These are phyloP conservation scores for Trichosanthes truncata DNA, from an alignment of 306 rosid species.

Conservation along the genomic window DNA sequence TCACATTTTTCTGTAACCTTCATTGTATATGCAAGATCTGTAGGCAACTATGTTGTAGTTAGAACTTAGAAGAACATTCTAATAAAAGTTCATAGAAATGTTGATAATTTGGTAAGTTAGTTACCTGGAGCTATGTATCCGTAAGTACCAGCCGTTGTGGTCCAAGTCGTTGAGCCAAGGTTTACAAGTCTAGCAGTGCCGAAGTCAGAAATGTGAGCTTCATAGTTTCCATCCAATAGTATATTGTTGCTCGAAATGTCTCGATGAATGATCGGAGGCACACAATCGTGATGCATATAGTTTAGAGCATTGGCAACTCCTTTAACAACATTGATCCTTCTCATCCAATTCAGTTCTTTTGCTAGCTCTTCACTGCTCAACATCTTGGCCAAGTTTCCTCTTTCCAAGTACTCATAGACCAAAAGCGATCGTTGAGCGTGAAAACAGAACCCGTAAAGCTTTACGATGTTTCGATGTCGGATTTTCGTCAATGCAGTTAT, in stretches of 20 bases:
- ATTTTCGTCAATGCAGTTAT: not conserved
- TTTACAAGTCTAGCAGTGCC: constrained; percentile 13
- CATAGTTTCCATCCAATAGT: not conserved
- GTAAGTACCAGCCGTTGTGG: not conserved
- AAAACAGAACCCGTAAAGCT: constrained; percentile 12
- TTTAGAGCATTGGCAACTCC: constrained; percentile 14
- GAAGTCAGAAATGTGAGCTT: constrained; percentile 11
- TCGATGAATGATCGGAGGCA: constrained; percentile 12
- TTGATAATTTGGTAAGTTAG: not conserved
- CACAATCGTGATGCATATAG: constrained; percentile 11
- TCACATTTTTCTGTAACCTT: constrained; percentile 12
- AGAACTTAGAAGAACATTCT: not conserved
- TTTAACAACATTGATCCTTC: constrained; percentile 10
- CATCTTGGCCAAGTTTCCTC: constrained; percentile 12
- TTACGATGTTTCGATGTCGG: constrained; percentile 15
- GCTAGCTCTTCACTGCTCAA: not conserved
- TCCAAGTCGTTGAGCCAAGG: constrained; percentile 3
- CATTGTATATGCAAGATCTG: constrained; percentile 16
- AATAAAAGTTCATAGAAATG: not conserved
- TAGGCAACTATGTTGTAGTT: not conserved
- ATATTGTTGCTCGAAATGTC: constrained; percentile 14
- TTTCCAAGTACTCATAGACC: constrained; percentile 16
- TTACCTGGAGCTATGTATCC: constrained; percentile 20
- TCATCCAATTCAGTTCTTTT: constrained; percentile 7
- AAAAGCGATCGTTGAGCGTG: not conserved